A percentile compares a stretch with the other conserved stretches of the same genome.
phyloP scores from a whole-genome alignment of 192 early-diverging fungal species.

The Phycomyces blakesleeanus region DNA sequence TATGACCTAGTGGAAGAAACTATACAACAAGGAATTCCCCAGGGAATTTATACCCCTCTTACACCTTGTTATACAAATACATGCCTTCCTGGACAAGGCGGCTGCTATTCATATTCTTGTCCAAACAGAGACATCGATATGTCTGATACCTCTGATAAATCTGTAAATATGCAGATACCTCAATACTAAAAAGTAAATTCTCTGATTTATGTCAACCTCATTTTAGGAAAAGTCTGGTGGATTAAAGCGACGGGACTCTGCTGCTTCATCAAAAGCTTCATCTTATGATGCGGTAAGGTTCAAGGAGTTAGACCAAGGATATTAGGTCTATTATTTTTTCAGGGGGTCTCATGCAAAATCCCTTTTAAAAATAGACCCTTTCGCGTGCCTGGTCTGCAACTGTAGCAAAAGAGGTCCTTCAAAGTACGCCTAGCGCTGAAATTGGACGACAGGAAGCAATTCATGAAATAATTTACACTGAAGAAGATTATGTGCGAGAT shows the following conservation, averaged over 20 bases:
- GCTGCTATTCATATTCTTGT: slow-evolving; percentile 30
- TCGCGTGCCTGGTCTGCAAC: slow-evolving; percentile 67
- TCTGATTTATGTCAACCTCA: neutral
- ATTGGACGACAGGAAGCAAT: slow-evolving; percentile 93
- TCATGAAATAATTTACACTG: slow-evolving; percentile 88
- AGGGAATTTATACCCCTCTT: slow-evolving; percentile 84
- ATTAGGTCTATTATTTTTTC: neutral
- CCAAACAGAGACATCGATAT: slow-evolving; percentile 14
- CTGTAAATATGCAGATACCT: neutral
- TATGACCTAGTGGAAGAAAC: slow-evolving; percentile 29
- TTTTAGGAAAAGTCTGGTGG: neutral
- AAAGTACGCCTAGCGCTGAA: slow-evolving; percentile 64
- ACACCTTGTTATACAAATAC: slow-evolving; percentile 74
- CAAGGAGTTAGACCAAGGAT: neutral
- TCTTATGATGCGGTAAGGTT: slow-evolving; percentile 22
- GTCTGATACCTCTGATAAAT: neutral
- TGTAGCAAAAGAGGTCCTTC: slow-evolving; percentile 67
- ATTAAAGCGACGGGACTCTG: slow-evolving; percentile 8
- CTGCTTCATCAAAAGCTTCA: slow-evolving; percentile 21
- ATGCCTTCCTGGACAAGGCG: slow-evolving; percentile 22
- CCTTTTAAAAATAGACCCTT: slow-evolving; percentile 15
- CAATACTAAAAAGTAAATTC: neutral
- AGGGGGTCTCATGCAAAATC: neutral
- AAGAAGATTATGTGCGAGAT: slow-evolving; percentile 90
- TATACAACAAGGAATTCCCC: slow-evolving; percentile 50